A percentile compares a stretch with the other conserved stretches of the same genome.
These are phyloP conservation scores for Heracleum sosnowskyi DNA, from an alignment of 129 eudicot species.

Conservation along the genomic window DNA sequence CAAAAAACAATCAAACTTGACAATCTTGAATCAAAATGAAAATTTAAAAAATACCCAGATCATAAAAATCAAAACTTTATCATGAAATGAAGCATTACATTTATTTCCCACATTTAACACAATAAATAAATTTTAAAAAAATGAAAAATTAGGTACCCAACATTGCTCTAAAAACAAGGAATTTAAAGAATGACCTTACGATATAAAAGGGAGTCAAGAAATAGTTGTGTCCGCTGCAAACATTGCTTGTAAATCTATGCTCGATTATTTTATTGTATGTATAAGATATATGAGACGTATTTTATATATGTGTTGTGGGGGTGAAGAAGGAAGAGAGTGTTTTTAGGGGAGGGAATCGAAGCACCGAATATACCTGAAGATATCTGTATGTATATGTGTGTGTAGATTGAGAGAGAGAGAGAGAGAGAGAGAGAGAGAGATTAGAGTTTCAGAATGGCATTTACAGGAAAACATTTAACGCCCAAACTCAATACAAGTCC, in stretches of 20 bases:
- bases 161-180: background rate
- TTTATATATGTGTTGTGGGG: background rate
- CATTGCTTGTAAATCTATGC: conserved; percentile 2
- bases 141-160: background rate
- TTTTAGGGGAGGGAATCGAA: conserved; percentile 13
- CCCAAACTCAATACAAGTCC: background rate
- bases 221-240: conserved; percentile 1
- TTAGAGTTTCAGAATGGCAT: background rate
- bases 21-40: background rate
- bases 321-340: background rate
- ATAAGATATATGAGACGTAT: too few species aligned
- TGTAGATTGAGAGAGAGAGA: too few species aligned
- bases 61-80: background rate
- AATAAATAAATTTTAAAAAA: background rate
- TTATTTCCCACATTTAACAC: too few species aligned
- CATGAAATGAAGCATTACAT: background rate
- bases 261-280: background rate
- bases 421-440: background rate
- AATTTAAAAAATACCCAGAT: background rate
- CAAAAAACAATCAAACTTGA: background rate
- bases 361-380: conserved; percentile 11
- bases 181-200: background rate
- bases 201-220: background rate
- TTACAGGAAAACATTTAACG: background rate
- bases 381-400: background rate